Evolutionary conservation across 441 rosid genomes (phyloP), one percentile per base, ranked within the genome.

Genomic region (Erysimum cheiri): DNA sequence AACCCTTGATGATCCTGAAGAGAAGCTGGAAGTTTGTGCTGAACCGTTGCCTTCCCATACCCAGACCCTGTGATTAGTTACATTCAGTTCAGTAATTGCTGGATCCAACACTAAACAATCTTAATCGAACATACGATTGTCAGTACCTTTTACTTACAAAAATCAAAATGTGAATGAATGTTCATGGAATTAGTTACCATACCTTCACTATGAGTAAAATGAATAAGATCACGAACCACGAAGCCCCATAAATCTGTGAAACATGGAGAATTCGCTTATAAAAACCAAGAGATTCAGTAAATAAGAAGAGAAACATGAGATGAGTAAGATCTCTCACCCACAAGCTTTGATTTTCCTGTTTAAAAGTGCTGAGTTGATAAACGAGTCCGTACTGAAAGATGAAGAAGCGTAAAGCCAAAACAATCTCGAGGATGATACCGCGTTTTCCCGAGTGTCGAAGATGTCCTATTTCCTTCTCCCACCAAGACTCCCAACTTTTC

Each of bases 401-500:
- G 70, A 90, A 86, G 73, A 90, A 90, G 29, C 96, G 88, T 44
- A 83, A 61, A 2, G 93, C 82, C 73, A 90, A 78, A 46, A 90
- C 10, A 70, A 90, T 84, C 84, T 90, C 93, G 1, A 80, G 81
- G 44, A 85, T 55, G 72, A 85, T 78, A 36, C 96, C 96, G 4
- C 87, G 85, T 40, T 78, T 80, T 15, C 92, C 90, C 6, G 96
- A 85, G 75, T 75, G 73, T 54, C 67, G 81, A 46, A 90, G 86
- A 77, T 90, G 93, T 61, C 70, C 87, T 65, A 86, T 90, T 75
- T 90, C 90, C 75, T 84, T 80, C 67, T 90, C 93, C 96, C 96
- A 90, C 96, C 96, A 90, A 28, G 96, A 90, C 66, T 90, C 96
- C 96, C 96, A 90, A 73, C 96, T 90, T 64, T 85, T 90, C 67